Evolutionary conservation across 768 basidiomycete genomes (phyloP).

Genomic region (Calocera cornea): DNA sequence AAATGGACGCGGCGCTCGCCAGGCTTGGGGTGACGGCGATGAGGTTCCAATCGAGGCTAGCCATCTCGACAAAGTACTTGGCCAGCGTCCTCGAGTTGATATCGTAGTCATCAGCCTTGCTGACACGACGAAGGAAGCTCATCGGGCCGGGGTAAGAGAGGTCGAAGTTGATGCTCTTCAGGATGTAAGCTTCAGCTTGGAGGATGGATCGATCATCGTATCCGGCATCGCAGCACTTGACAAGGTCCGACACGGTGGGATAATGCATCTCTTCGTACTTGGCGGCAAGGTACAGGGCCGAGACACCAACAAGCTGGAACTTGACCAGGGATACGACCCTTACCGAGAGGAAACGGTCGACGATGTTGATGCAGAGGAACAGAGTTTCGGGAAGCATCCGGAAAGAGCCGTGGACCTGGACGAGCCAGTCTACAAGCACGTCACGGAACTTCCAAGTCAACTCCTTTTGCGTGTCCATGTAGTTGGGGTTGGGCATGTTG

Average conservation of each 20-base stretch:
- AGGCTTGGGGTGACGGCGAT: constrained; percentile 61
- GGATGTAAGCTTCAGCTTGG: constrained; percentile 76
- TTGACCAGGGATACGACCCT: constrained; percentile 70
- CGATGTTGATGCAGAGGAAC: constrained; percentile 75
- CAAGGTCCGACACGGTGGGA: constrained; percentile 69
- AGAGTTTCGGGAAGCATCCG: constrained; percentile 79
- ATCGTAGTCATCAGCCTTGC: constrained; percentile 89
- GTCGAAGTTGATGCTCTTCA: constrained; percentile 77
- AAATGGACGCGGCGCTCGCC: constrained; percentile 70
- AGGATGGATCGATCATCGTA: constrained; percentile 71
- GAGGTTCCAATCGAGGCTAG: constrained; percentile 66
- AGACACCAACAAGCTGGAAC: constrained; percentile 81
- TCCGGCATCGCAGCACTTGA: constrained; percentile 62
- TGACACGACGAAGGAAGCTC: constrained; percentile 74
- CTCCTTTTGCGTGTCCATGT: constrained; percentile 73
- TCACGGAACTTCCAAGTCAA: constrained; percentile 83
- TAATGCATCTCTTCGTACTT: constrained; percentile 91
- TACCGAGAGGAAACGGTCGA: constrained; percentile 50
- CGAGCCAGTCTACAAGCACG: constrained; percentile 83
- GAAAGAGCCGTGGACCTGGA: constrained; percentile 81
- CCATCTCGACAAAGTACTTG: constrained; percentile 84
- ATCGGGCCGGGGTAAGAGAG: constrained; percentile 78
- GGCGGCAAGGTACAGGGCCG: constrained; percentile 73
- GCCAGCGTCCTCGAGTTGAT: constrained; percentile 72
- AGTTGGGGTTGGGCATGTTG: constrained; percentile 71